Base-by-base conservation (phyloP, 2,329 filamentous ascomycete species). In the Aspergillus candidus region DNA sequence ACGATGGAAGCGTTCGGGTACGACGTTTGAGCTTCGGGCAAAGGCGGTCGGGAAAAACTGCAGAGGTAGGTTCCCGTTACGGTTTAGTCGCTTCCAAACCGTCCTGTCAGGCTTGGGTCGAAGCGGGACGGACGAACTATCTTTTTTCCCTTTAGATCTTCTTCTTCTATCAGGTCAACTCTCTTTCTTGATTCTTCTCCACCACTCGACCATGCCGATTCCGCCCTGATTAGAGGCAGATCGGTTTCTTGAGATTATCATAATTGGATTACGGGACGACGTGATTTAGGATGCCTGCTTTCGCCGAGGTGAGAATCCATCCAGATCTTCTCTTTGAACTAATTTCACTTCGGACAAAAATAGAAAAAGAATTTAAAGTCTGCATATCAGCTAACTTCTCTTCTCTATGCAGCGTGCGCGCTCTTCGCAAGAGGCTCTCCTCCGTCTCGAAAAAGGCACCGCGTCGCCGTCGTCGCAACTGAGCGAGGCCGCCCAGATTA, bases 401-500 rank as follows among this genome's bases (percentile, higher is more conserved):
- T 39, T 34, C 32, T 47, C 33, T 46, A 41, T 43, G 47, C 50
- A 70, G 67, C 60, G 57, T 55, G 56, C 63, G 48, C 58, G 60
- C 52, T 61, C 66, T 45, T 67, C 66, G 56, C 68, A 71, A 60
- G 64, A 70, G 57, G 66, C 68, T 51, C 58, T 72, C 38, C 61
- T 71, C 53, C 63, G 63, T 46, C 66, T 73, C 37, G 71, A 73
- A 54, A 71, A 67, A 57, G 63, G 67, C 47, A 67, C 59, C 39
- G 63, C 58, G 35, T 59, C 59, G n/a, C 62, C 65, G 15, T 57
- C 57, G n/a, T 58, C 57, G 15, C 66, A 71, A 46, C 55, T 73
- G 36, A 57, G 62, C 40, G 62, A 71, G 43, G 71, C 71, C 10
- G 68, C 69, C 27, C 63, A 65, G 43, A 71, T 72, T 40, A 56